Base-by-base conservation (phyloP, 257 asterid genomes). In the Eustoma russellianum region DNA sequence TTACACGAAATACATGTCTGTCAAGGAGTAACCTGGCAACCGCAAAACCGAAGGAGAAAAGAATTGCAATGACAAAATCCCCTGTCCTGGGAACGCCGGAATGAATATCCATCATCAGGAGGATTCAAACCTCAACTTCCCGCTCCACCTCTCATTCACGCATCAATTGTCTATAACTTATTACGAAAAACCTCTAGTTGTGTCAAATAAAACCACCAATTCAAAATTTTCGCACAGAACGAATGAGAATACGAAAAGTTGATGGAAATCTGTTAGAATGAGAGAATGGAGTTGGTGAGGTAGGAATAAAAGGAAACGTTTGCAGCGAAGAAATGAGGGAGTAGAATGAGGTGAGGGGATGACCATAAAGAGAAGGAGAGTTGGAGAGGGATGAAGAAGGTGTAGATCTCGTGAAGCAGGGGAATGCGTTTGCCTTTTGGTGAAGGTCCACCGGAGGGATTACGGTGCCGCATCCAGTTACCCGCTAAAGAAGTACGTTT, bases 1-100 rank as follows among this genome's bases (percentile, higher is more conserved):
- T 82, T 80, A 88, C 97, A 28, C 83, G 84, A 60, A 82, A 82
- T 52, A 87, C 59, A 76, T 74, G 78, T 75, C 77, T 80, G 68
- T 92, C 94, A 33, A 88, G 86, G 64, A 88, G 48, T 67, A 78
- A 71, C 80, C 97, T 85, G 7, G 77, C 88, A 9, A 65, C 66
- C n/a, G 77, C 67, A 66, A 88, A 85, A 9, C 67, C 73, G 10
- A 85, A 69, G 17, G 80, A 83, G 61, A 85, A 92, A 57, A 43
- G 63, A 45, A 79, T 2, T 28, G 86, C 90, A 48, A 60, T 17
- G 59, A 66, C 1, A 70, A 85, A 79, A 77, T 92, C 81, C 62
- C 67, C 79, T 48, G 43, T 54, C 56, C 54, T 41, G 40, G 95
- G 93, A 56, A 53, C 79, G 66, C 68, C 81, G 72, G 66, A 70